Evolutionary conservation across 306 rosid species (phyloP).

Genomic region (Pyrus communis): DNA sequence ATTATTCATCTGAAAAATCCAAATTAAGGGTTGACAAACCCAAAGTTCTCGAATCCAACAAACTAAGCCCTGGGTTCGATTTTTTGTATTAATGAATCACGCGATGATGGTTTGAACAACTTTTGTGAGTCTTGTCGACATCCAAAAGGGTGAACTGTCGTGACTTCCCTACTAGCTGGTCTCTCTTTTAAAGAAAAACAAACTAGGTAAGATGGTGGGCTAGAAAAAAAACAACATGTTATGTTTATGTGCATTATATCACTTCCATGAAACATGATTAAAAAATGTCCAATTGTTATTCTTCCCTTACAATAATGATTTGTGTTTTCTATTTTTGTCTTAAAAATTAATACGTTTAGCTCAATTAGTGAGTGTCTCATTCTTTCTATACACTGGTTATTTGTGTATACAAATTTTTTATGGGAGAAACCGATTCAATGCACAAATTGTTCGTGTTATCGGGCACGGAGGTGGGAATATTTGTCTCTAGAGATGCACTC

Average conservation of each 20-base stretch:
- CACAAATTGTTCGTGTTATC: background rate
- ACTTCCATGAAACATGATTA: background rate
- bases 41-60: background rate
- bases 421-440: background rate
- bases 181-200: no score
- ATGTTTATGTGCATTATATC: background rate
- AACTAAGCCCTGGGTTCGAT: no score
- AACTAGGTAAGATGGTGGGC: background rate
- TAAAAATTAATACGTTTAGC: background rate
- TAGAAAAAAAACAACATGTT: background rate
- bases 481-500: background rate
- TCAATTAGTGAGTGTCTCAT: background rate
- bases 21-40: background rate
- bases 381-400: background rate
- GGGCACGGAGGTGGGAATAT: background rate
- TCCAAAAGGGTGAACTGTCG: no score
- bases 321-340: background rate
- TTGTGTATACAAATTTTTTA: background rate
- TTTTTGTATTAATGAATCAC: no score
- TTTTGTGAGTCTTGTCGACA: no score
- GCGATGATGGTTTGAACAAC: fast-evolving
- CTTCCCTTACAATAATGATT: background rate
- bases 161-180: no score
- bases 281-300: no score
- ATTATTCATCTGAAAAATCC: background rate